Evolutionary conservation across 345 rosid species (phyloP), one percentile per base, ranked within the genome.

Genomic region (Citrus reticulata): DNA sequence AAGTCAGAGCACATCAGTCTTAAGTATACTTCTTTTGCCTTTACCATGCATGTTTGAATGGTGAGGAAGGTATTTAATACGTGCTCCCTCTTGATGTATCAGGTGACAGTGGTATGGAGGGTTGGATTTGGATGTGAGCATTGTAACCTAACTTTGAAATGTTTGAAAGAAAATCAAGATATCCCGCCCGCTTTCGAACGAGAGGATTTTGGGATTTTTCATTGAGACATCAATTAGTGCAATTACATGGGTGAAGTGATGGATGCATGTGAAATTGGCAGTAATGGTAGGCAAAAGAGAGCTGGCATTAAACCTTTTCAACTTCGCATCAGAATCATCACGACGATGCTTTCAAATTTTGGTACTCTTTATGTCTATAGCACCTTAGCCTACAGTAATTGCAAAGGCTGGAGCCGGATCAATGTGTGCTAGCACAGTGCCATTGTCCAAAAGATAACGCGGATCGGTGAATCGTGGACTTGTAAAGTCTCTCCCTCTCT

Each of bases 261-360:
- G 76, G 80, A 63, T 74, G 74, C 82, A 59, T 59, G 70, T 80
- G 76, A 75, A 74, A 80, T 64, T 57, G 59, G 79, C 71, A 62
- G 34, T 17, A 4, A 75, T 27, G 17, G 9, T n/a, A 29, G 7
- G 11, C 8, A 39, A 7, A 70, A 2, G 34, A 25, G 58, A 20
- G 54, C 40, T 55, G 42, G 35, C 68, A 68, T 22, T 74, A 9
- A 19, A 71, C 20, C 2, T 71, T 14, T 71, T 71, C 61, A 54
- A 54, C 27, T 49, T 24, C 63, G 55, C 10, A 19, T 72, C 73
- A 69, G 46, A 72, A 55, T 20, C 69, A 14, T 10, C 22, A 30
- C 2, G 32, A 27, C 11, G 2, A 19, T 54, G 40, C 25, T 65
- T 17, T 65, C 69, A 32, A 34, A 54, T 17, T 54, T 54, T 54